These are phyloP conservation scores for Dothideomycetes sp. DNA, from an alignment of 2,329 filamentous ascomycete genomes.

Conservation along the genomic window DNA sequence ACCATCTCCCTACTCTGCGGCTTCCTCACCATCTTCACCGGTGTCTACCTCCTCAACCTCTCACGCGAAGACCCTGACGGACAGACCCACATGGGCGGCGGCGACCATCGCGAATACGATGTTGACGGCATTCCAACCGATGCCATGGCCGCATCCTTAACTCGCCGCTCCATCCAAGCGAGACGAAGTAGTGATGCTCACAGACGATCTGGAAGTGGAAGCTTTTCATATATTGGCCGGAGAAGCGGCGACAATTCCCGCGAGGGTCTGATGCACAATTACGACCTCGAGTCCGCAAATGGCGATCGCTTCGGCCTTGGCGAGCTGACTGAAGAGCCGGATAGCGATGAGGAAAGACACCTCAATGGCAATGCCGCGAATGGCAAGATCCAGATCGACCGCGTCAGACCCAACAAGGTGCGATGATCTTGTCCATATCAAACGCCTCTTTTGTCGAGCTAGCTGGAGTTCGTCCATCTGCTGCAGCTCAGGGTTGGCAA, in stretches of 20 bases:
- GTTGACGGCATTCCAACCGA: conserved; percentile 82
- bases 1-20: conserved; percentile 86
- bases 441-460: too few relatives aligned
- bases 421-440: too few relatives aligned
- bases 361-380: neutral
- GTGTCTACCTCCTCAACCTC: conserved; percentile 93
- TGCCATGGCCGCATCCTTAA: conserved; percentile 78
- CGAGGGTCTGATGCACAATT: conserved; percentile 75
- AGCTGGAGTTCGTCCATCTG: too few relatives aligned
- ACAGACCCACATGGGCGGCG: conserved; percentile 44
- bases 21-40: conserved; percentile 89
- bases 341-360: conserved; percentile 47
- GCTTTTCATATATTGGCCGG: conserved; percentile 15
- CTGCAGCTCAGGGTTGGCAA: too few relatives aligned
- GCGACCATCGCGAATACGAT: conserved; percentile 27
- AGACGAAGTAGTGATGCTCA: conserved; percentile 50
- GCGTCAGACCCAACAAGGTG: too few relatives aligned
- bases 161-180: conserved; percentile 85
- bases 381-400: neutral
- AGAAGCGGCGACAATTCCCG: conserved; percentile 45
- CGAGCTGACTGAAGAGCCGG: conserved; percentile 56
- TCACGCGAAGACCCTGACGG: conserved; percentile 85
- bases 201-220: conserved; percentile 43
- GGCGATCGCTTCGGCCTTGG: conserved; percentile 52
- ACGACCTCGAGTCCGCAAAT: conserved; percentile 66